Conservation (phyloP, 306 rosid species). For the Senna tora region DNA sequence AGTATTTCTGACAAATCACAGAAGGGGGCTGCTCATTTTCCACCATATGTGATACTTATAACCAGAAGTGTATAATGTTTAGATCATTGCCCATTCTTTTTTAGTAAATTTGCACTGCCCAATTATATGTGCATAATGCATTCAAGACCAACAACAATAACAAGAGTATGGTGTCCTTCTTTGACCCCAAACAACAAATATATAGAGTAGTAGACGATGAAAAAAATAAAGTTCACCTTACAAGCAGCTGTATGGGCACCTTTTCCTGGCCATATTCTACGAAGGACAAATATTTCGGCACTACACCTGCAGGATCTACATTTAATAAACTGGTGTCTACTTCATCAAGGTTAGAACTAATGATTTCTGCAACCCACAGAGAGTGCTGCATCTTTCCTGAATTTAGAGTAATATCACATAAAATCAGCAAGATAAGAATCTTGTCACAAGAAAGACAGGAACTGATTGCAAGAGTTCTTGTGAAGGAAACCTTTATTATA, state of each 20-base stretch:
- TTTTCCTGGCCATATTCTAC: slow-evolving; percentile 98
- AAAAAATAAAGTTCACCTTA: slow-evolving; percentile 55
- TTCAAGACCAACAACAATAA: slow-evolving; percentile 27
- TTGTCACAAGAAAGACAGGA: slow-evolving; percentile 33
- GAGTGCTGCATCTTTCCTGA: slow-evolving; percentile 98
- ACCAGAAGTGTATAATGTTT: background rate
- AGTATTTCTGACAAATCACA: background rate
- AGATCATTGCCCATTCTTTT: background rate
- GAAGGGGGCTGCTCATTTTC: background rate
- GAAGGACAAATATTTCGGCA: slow-evolving; percentile 63
- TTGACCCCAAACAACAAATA: background rate
- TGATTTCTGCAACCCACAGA: slow-evolving; percentile 80
- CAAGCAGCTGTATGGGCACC: slow-evolving; percentile 88
- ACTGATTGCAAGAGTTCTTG: slow-evolving; percentile 27
- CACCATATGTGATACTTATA: background rate
- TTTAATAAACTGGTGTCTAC: slow-evolving; percentile 51
- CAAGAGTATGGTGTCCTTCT: slow-evolving; percentile 3
- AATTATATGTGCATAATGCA: slow-evolving; percentile 18
- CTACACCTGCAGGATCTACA: slow-evolving; percentile 66
- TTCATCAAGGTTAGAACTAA: slow-evolving; percentile 62
- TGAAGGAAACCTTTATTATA: slow-evolving; percentile 74
- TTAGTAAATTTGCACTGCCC: slow-evolving; percentile 7
- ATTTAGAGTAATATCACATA: slow-evolving; percentile 39
- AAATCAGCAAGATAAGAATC: slow-evolving; percentile 35
- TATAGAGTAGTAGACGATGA: background rate